Evolutionary conservation across 495 filamentous ascomycete genomes (phyloP), one percentile per base, ranked within the genome.

Genomic region (Halenospora varia): DNA sequence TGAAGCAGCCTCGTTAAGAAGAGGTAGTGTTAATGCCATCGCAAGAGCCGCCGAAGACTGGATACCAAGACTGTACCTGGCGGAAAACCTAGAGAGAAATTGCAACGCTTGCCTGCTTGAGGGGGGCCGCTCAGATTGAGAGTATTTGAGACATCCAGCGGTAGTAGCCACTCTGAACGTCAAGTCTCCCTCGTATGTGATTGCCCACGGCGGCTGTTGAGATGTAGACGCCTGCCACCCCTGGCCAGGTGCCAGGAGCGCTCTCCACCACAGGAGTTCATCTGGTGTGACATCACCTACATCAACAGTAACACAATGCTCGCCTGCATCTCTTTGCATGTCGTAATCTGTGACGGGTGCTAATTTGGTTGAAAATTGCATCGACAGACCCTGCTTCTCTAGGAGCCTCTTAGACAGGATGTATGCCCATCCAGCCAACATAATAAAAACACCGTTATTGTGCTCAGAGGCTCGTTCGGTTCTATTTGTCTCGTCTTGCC

Each of bases 161-260:
- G 42, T 46, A 17, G 42, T 46, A 20, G 42, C 42, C 17, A 46
- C 42, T 46, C 42, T 46, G 42, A 46, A 46, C 42, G n/a, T 46
- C 42, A 46, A 46, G 42, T 46, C 42, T 46, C 42, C 42, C 42
- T 46, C 42, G n/a, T 46, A 46, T n/a, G 42, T 46, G 13, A 46
- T 46, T 46, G 42, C 42, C 42, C 42, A 46, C 17, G 42, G 42
- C 42, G 42, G 42, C n/a, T 46, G 42, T 46, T 46, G 42, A 46
- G 15, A 4, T 17, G 6, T n/a, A 46, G 42, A n/a, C 19, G 42
- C 42, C 42, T 20, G 42, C 42, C 42, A 46, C 19, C 42, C 42
- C 13, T n/a, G 42, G n/a, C 15, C 42, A 8, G 42, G 42, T 20
- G 42, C 42, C 19, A 46, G 42, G n/a, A 46, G 42, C 42, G 42